phyloP scores from a whole-genome alignment of 1,284 basidiomycete genomes.

The Irpex lacteus region DNA sequence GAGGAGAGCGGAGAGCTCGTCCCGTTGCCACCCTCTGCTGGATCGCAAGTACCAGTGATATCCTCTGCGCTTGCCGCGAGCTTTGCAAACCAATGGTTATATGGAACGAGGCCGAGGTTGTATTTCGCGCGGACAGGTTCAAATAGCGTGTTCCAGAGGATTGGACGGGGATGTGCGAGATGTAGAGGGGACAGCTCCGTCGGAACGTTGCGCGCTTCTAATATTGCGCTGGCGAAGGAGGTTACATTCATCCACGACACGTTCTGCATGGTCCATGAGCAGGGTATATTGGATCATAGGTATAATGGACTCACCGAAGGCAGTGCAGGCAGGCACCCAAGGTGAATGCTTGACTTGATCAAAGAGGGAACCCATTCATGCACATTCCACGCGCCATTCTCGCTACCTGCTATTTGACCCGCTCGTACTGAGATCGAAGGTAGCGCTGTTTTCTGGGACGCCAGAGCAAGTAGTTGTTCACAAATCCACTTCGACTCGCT shows the following conservation, averaged over 20 bases:
- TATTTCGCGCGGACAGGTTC: constrained; percentile 20
- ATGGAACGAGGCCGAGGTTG: constrained; percentile 25
- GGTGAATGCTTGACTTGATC: constrained; percentile 20
- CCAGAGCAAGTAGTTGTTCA: constrained; percentile 26
- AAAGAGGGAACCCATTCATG: constrained; percentile 29
- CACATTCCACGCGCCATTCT: constrained; percentile 36
- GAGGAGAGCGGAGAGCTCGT: too few species aligned
- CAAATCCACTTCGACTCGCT: constrained; percentile 37
- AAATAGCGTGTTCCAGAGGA: constrained; percentile 10
- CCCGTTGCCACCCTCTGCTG: too few species aligned
- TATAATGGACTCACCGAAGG: constrained; percentile 1
- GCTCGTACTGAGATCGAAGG: constrained; percentile 32
- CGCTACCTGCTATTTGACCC: constrained; percentile 37
- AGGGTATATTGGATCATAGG: too few species aligned
- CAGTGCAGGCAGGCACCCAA: constrained; percentile 23
- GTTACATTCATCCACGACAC: constrained; percentile 22
- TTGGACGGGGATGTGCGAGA: constrained; percentile 16
- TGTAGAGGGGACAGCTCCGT: constrained; percentile 11
- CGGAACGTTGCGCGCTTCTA: constrained; percentile 17
- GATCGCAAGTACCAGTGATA: too few species aligned
- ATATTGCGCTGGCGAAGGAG: constrained; percentile 16
- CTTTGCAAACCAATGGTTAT: constrained; percentile 26
- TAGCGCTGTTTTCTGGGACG: constrained; percentile 20
- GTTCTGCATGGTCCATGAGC: constrained; percentile 11
- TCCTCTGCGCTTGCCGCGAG: background rate